Evolutionary conservation across 805 yeast genomes (phyloP).

Genomic region (Starmerella khaoyaiensis): DNA sequence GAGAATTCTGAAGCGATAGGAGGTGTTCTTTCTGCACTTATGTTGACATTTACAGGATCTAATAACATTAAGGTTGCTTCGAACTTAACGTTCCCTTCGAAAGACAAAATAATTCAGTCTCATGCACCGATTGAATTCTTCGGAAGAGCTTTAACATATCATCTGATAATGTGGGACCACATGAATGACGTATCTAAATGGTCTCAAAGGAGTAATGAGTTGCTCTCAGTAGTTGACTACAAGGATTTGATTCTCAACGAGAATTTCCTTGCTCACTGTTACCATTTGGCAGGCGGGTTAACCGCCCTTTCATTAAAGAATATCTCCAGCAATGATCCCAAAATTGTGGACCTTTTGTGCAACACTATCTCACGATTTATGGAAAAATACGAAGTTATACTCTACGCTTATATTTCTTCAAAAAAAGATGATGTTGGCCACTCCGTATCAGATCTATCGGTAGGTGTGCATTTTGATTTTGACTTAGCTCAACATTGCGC

Average conservation of each 20-base stretch:
- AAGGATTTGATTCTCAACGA: too few relatives aligned
- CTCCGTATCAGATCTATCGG: too few relatives aligned
- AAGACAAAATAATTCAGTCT: not conserved
- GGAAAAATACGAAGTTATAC: not conserved
- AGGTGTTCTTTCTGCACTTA: constrained; percentile 68
- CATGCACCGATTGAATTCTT: constrained; percentile 65
- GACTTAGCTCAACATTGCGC: not conserved
- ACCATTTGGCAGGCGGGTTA: constrained; percentile 70
- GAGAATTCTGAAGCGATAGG: constrained; percentile 2
- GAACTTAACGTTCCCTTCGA: constrained; percentile 49
- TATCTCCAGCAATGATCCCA: constrained; percentile 53
- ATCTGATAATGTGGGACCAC: constrained; percentile 59
- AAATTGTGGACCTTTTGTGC: constrained; percentile 38
- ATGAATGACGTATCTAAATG: too few relatives aligned
- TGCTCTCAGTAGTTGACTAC: too few relatives aligned
- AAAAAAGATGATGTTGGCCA: too few relatives aligned
- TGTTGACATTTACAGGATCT: constrained; percentile 60
- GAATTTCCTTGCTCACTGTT: too few relatives aligned
- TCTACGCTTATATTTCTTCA: too few relatives aligned
- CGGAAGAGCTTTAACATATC: constrained; percentile 48
- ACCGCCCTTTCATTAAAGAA: constrained; percentile 59
- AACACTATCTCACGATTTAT: too few relatives aligned
- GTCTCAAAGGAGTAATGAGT: too few relatives aligned
- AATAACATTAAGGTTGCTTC: constrained; percentile 46
- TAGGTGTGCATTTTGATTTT: constrained; percentile 3